These are phyloP conservation scores for Botrytis paeoniae DNA, from an alignment of 2,329 filamentous ascomycete genomes.

Conservation along the genomic window DNA sequence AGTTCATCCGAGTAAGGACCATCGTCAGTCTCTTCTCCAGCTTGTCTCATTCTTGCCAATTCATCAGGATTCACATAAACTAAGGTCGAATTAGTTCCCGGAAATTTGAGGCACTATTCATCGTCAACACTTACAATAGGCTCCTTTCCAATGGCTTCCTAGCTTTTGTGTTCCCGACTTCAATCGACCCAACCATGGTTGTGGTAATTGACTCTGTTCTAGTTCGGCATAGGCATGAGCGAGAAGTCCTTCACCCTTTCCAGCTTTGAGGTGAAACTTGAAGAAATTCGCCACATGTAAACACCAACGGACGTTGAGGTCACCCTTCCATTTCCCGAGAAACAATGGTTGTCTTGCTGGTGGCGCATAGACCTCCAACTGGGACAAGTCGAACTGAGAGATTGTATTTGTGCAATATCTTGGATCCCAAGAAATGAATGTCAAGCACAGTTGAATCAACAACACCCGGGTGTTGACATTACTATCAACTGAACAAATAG, in stretches of 20 bases:
- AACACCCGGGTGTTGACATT: constrained; percentile 23
- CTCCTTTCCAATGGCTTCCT: constrained; percentile 49
- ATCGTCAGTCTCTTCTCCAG: constrained; percentile 5
- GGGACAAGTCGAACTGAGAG: constrained; percentile 44
- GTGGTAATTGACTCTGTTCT: constrained; percentile 40
- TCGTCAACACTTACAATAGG: constrained; percentile 41
- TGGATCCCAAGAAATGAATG: constrained; percentile 33
- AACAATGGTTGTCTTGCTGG: constrained; percentile 42
- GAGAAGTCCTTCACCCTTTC: constrained; percentile 38
- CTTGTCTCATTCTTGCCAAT: constrained; percentile 27
- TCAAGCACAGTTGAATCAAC: constrained; percentile 33
- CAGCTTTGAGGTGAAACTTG: constrained; percentile 46
- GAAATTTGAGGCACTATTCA: neutral
- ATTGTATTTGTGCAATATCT: constrained; percentile 27
- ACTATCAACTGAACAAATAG: constrained; percentile 11
- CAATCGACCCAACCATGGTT: constrained; percentile 43
- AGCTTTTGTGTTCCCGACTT: constrained; percentile 39
- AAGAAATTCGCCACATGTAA: constrained; percentile 52
- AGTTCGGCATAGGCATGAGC: constrained; percentile 38
- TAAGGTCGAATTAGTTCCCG: constrained; percentile 21
- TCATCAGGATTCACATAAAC: constrained; percentile 27
- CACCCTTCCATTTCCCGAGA: constrained; percentile 37
- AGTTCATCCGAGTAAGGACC: constrained; percentile 26
- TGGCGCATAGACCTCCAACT: constrained; percentile 44
- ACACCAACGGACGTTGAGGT: constrained; percentile 46